These are phyloP conservation scores for Yarrowia alimentaria DNA, from an alignment of 805 yeast species.

Conservation along the genomic window DNA sequence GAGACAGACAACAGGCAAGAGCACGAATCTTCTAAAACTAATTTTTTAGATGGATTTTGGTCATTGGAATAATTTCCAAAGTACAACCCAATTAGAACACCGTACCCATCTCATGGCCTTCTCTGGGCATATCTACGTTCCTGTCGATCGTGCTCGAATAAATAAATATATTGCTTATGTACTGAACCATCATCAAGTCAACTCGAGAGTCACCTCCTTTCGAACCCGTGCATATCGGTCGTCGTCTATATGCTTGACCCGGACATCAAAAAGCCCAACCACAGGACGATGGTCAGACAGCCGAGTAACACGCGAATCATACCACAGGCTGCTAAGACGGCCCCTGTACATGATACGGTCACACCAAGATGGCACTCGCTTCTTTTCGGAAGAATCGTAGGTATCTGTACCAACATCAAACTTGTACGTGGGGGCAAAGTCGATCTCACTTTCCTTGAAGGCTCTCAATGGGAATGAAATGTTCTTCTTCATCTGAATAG, in stretches of 20 bases:
- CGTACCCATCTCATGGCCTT: too few species aligned
- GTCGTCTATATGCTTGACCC: constrained; percentile 65
- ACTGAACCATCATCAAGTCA: too few species aligned
- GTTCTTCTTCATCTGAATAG: constrained; percentile 72
- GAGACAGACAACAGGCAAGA: too few species aligned
- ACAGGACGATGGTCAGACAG: constrained; percentile 94
- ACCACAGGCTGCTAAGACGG: constrained; percentile 56
- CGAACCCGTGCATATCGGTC: constrained; percentile 6
- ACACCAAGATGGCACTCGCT: constrained; percentile 96
- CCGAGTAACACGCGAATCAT: constrained; percentile 55
- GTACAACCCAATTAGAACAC: too few species aligned
- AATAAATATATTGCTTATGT: too few species aligned
- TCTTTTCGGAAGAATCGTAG: constrained; percentile 89
- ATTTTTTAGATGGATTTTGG: too few species aligned
- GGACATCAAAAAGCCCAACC: constrained; percentile 63
- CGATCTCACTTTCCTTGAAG: constrained; percentile 70
- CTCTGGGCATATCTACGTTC: too few species aligned
- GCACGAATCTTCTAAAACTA: too few species aligned
- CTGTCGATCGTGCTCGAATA: too few species aligned
- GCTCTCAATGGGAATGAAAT: constrained; percentile 61
- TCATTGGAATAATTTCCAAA: too few species aligned
- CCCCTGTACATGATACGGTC: constrained; percentile 78
- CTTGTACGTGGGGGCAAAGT: constrained; percentile 89
- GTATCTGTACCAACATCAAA: constrained; percentile 79
- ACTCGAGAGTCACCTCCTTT: constrained; percentile 7